phyloP scores from a whole-genome alignment of 305 asterid species.

The Ilex paraguariensis region DNA sequence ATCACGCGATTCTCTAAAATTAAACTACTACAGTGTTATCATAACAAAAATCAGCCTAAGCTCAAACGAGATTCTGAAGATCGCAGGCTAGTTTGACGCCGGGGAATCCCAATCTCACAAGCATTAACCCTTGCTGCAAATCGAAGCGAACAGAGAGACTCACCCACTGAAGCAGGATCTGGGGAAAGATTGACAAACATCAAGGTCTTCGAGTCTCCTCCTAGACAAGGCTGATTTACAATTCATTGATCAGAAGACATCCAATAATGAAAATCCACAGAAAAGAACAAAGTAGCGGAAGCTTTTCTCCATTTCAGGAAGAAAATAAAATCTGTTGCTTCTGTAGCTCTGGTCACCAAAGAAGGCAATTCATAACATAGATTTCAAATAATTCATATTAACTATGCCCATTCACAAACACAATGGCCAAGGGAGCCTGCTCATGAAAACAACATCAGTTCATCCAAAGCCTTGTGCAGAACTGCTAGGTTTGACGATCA shows the following conservation, averaged over 20 bases:
- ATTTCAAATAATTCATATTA: too few species aligned
- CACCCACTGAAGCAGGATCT: conserved; percentile 69
- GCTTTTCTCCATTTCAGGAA: too few species aligned
- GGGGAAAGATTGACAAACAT: conserved; percentile 95
- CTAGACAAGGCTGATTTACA: conserved; percentile 82
- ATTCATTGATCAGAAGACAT: conserved; percentile 3
- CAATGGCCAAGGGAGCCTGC: too few species aligned
- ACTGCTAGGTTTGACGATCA: too few species aligned
- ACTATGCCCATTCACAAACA: too few species aligned
- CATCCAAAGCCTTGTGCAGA: too few species aligned
- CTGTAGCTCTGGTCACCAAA: neutral
- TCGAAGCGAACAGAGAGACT: conserved; percentile 92
- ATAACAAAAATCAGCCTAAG: conserved; percentile 50
- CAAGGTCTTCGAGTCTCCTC: conserved; percentile 92
- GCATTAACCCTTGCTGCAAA: conserved; percentile 96
- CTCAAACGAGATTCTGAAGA: conserved; percentile 75
- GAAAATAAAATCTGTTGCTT: neutral
- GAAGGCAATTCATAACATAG: too few species aligned
- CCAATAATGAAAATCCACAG: neutral
- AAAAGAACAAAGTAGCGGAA: neutral
- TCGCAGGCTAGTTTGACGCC: conserved; percentile 81
- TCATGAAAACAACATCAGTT: too few species aligned
- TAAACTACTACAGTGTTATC: conserved; percentile 15
- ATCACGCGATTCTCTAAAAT: conserved; percentile 27
- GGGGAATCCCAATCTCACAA: conserved; percentile 91